Percentiles rank a stretch among this genome's conserved stretches.
These are phyloP conservation scores for Leucocoprinus birnbaumii DNA, from an alignment of 768 basidiomycete species.

Conservation along the genomic window DNA sequence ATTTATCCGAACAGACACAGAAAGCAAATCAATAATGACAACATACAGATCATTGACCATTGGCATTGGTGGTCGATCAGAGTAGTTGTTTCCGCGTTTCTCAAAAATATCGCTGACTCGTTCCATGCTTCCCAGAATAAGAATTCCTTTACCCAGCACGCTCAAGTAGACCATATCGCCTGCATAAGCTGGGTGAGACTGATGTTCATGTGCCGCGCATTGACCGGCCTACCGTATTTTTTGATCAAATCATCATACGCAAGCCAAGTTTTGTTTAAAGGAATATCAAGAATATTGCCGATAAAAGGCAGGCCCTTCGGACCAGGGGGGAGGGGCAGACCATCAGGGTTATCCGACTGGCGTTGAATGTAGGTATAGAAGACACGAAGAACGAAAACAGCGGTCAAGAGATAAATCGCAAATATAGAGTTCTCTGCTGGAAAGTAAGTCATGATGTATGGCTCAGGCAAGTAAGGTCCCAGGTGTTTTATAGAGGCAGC, in stretches of 20 bases:
- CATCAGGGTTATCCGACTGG: no score
- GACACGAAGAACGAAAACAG: no score
- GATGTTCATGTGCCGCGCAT: not conserved
- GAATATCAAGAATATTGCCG: conserved; percentile 6
- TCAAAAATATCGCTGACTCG: conserved; percentile 28
- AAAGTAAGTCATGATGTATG: no score
- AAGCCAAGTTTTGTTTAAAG: not conserved
- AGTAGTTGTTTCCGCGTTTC: conserved; percentile 27
- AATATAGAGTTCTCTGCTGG: no score
- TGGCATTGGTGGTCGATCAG: conserved; percentile 27
- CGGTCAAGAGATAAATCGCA: no score
- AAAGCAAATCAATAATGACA: no score
- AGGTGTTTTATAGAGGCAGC: no score
- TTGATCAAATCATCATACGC: conserved; percentile 6
- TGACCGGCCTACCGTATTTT: conserved; percentile 3
- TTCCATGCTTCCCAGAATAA: conserved; percentile 22
- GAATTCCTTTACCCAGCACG: conserved; percentile 1
- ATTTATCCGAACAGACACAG: not conserved
- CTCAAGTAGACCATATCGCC: conserved; percentile 2
- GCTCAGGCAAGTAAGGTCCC: no score
- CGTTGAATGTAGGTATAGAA: no score
- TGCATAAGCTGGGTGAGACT: not conserved
- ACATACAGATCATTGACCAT: conserved; percentile 29
- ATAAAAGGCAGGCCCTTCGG: conserved; percentile 5
- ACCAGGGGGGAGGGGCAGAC: conserved; percentile 3